Percentiles rank a stretch among this genome's conserved stretches.
These are phyloP conservation scores for Vigna mungo DNA, from an alignment of 306 rosid species.

Conservation along the genomic window DNA sequence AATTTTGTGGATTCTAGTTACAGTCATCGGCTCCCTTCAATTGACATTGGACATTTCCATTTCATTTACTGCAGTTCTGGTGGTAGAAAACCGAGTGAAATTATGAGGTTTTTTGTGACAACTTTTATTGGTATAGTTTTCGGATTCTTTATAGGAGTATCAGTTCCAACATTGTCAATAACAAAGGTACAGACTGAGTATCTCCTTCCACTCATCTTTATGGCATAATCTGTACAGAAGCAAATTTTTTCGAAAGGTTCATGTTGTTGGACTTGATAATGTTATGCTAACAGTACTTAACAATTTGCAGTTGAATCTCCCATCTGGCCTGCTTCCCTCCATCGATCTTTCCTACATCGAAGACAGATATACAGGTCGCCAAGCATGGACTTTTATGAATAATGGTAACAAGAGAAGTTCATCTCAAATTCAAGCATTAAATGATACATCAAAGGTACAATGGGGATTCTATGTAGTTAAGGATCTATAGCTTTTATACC, in stretches of 20 bases:
- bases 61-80: conserved; percentile 66
- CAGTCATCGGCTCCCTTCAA: conserved; percentile 33
- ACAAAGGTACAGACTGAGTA: conserved; percentile 66
- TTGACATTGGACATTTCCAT: conserved; percentile 33
- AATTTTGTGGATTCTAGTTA: conserved; percentile 24
- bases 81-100: conserved; percentile 82
- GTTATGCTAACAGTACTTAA: conserved; percentile 32
- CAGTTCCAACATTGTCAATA: conserved; percentile 85
- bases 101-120: conserved; percentile 80
- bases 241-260: conserved; percentile 15
- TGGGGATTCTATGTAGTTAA: conserved; percentile 38
- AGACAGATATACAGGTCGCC: conserved; percentile 59
- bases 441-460: conserved; percentile 77
- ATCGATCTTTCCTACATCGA: conserved; percentile 63
- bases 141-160: conserved; percentile 91
- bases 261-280: conserved; percentile 35
- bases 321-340: conserved; percentile 80
- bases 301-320: conserved; percentile 75
- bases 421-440: conserved; percentile 49
- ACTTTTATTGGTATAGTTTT: conserved; percentile 85
- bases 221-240: conserved; percentile 28
- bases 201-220: conserved; percentile 27
- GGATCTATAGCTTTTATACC: conserved; percentile 23
- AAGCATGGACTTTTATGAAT: conserved; percentile 54
- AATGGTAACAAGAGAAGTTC: conserved; percentile 48